phyloP scores from a whole-genome alignment of 345 rosid genomes.

The Rubroshorea leprosula region DNA sequence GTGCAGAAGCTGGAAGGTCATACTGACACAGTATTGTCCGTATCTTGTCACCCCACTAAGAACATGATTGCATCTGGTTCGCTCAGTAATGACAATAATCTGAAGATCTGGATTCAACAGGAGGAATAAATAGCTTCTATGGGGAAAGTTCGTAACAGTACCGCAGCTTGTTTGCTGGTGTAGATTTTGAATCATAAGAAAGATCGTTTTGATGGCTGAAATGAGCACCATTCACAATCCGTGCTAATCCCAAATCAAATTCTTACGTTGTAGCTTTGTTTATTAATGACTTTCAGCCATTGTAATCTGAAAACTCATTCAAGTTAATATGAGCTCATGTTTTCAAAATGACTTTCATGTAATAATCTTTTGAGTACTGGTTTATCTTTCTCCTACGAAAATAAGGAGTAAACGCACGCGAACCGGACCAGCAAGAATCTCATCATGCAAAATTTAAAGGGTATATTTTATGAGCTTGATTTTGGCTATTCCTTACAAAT shows the following conservation, averaged over 20 bases:
- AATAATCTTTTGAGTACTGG: too few relatives aligned
- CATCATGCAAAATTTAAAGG: too few relatives aligned
- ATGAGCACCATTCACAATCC: neutral
- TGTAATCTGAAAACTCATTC: neutral
- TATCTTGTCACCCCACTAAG: slow-evolving; percentile 76
- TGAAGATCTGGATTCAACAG: slow-evolving; percentile 83
- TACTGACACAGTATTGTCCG: slow-evolving; percentile 67
- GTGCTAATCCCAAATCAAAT: neutral
- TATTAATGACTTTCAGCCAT: neutral
- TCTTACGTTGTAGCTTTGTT: neutral
- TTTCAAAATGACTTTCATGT: too few relatives aligned
- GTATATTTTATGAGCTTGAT: too few relatives aligned
- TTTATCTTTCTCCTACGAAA: too few relatives aligned
- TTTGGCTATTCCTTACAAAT: too few relatives aligned
- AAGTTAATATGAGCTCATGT: too few relatives aligned
- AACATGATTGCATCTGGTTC: slow-evolving; percentile 88
- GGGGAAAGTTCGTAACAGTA: neutral
- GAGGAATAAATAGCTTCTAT: slow-evolving; percentile 26
- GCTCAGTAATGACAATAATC: slow-evolving; percentile 62
- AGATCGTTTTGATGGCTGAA: neutral
- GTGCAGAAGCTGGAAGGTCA: slow-evolving; percentile 97
- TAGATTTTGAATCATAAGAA: slow-evolving; percentile 8
- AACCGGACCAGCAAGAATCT: too few relatives aligned
- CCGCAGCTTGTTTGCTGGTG: neutral
- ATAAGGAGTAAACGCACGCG: too few relatives aligned